Base-by-base conservation (phyloP, 257 asterid genomes). In the Coffea eugenioides region DNA sequence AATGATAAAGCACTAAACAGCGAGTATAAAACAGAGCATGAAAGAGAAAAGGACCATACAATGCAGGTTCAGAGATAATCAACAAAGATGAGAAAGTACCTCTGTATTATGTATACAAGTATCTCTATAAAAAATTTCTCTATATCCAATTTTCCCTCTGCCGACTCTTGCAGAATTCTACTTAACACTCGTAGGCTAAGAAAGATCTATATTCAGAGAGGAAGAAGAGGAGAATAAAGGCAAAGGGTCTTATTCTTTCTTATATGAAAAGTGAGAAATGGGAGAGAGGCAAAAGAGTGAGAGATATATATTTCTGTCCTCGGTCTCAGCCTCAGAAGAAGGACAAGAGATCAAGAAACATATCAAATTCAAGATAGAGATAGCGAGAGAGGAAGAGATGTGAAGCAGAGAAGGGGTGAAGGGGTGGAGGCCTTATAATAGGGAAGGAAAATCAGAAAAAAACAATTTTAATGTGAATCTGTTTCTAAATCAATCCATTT, bases 1-100 rank as follows among this genome's bases (percentile, higher is more conserved):
- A n/a, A 51, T 21, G 25, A 15, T 18, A 65, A 66, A 74, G 75
- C 74, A 66, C 25, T 62, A 80, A 12, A 77, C 5, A 78, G 57
- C 49, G 74, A 83, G 78, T 49, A 73, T 48, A 69, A 59, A 59
- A 43, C 31, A 69, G 72, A 68, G 69, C 81, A 76, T 43, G 18
- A 59, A 59, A 59, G 8, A 62, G 71, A 76, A 45, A 52, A 41
- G 43, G 71, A 43, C 61, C 51, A 25, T 27, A 62, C 3, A 78
- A 71, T 78, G 74, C 69, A 78, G 64, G 68, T 27, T 71, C 64
- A 73, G 46, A 80, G 43, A 62, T 65, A 65, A 34, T 48, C 31
- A 41, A 75, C 10, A 20, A 45, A 70, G 6, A 21, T 68, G 10
- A 68, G 16, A 39, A 54, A 68, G 73, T 78, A 81, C 87, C 85